A percentile compares a stretch with the other conserved stretches of the same genome.
Conservation (phyloP, 2,329 filamentous ascomycete species). For the Diaporthe citriasiana region DNA sequence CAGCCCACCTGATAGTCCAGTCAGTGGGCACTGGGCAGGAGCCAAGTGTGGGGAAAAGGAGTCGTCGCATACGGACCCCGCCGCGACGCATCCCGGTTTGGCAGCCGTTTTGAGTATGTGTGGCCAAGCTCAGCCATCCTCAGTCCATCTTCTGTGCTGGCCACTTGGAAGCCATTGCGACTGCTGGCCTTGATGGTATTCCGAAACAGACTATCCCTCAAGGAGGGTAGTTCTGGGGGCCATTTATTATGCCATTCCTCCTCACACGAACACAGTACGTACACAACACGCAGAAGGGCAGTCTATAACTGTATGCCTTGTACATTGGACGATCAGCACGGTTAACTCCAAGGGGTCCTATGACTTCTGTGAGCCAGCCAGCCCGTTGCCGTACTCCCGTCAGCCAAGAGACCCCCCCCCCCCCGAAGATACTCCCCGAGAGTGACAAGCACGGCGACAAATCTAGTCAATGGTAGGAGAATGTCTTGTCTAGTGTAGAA, state of each 20-base stretch:
- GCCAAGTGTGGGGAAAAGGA: slow-evolving; percentile 32
- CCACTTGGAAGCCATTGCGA: slow-evolving; percentile 21
- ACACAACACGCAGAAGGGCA: background rate
- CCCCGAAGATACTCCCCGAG: background rate
- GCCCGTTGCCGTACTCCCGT: background rate
- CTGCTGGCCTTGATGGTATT: slow-evolving; percentile 9
- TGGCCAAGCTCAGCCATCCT: slow-evolving; percentile 24
- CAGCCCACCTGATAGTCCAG: slow-evolving; percentile 6
- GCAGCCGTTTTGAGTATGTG: slow-evolving; percentile 32
- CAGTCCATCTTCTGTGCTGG: slow-evolving; percentile 15
- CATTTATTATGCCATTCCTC: slow-evolving; percentile 3
- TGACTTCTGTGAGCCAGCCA: background rate
- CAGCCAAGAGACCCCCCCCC: slow-evolving; percentile 28
- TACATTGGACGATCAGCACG: slow-evolving; percentile 7
- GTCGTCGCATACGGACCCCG: slow-evolving; percentile 29
- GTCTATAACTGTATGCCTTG: background rate
- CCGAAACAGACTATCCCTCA: slow-evolving; percentile 31
- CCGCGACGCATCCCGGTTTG: slow-evolving; percentile 32
- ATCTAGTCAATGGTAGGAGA: background rate
- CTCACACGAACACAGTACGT: background rate
- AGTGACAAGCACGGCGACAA: slow-evolving; percentile 12
- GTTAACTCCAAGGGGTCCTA: background rate
- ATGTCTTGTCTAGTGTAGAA: slow-evolving; percentile 11
- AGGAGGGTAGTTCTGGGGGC: background rate
- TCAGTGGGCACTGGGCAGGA: background rate